phyloP scores from a whole-genome alignment of 2,329 filamentous ascomycete genomes.

The Pseudocercospora musae region DNA sequence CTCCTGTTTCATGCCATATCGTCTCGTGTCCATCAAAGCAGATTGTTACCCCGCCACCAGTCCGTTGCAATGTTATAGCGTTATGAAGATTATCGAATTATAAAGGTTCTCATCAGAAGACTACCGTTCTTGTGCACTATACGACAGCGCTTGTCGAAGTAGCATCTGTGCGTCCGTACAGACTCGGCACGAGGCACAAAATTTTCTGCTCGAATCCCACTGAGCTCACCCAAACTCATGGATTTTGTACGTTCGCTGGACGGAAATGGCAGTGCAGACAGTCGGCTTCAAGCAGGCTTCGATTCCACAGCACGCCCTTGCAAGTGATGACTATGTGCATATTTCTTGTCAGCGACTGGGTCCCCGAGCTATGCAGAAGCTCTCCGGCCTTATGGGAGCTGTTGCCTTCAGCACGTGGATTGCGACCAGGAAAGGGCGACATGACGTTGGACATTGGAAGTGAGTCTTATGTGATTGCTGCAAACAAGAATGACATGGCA shows the following conservation, averaged over 20 bases:
- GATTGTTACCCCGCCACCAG: not conserved
- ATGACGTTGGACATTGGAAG: not conserved
- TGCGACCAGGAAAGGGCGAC: not conserved
- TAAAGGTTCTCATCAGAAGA: not conserved
- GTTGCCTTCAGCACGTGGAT: not conserved
- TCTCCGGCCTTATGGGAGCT: not conserved
- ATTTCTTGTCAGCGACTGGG: not conserved
- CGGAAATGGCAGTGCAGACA: not conserved
- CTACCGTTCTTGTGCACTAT: not conserved
- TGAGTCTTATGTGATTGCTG: not conserved
- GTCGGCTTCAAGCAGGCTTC: not conserved
- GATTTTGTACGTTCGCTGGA: not conserved
- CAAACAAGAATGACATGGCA: not conserved
- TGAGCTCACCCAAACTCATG: not conserved
- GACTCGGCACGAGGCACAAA: not conserved
- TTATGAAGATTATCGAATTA: not conserved
- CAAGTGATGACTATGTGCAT: not conserved
- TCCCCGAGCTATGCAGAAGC: not conserved
- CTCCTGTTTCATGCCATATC: not conserved
- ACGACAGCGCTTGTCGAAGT: not conserved
- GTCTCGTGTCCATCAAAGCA: not conserved
- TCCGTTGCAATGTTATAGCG: not conserved
- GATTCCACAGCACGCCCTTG: not conserved
- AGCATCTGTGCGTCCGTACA: not conserved
- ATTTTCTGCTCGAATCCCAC: not conserved